phyloP scores from a whole-genome alignment of 1,284 basidiomycete species.

The Athelia sp. region DNA sequence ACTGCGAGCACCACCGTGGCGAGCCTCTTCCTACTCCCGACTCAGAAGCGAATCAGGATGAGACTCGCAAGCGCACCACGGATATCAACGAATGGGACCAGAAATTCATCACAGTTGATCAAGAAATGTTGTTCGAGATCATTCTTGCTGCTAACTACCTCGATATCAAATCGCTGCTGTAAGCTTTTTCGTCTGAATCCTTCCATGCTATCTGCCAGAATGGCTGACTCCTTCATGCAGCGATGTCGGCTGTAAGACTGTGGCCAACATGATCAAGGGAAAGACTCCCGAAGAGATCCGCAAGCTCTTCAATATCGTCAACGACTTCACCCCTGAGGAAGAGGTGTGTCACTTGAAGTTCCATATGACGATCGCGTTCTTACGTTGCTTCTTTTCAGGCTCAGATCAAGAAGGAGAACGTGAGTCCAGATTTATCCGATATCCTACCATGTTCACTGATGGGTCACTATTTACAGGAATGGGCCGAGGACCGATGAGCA shows the following conservation, averaged over 20 bases:
- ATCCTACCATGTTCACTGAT: slow-evolving; percentile 8
- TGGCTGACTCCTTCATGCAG: slow-evolving; percentile 34
- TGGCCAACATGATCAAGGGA: slow-evolving; percentile 99
- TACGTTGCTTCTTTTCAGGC: slow-evolving; percentile 45
- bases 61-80: slow-evolving; percentile 94
- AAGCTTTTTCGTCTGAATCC: slow-evolving; percentile 24
- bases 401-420: slow-evolving; percentile 99
- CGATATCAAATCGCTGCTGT: slow-evolving; percentile 99
- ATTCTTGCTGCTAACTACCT: slow-evolving; percentile 99
- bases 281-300: slow-evolving; percentile 96
- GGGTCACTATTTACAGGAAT: slow-evolving; percentile 52
- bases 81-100: slow-evolving; percentile 99
- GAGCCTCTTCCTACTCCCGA: slow-evolving; percentile 92
- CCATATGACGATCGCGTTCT: slow-evolving; percentile 6
- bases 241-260: slow-evolving; percentile 99
- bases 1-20: slow-evolving; percentile 97
- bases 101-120: slow-evolving; percentile 96
- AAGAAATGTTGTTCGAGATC: slow-evolving; percentile 98
- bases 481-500: slow-evolving; percentile 77
- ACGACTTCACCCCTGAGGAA: slow-evolving; percentile 99
- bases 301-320: slow-evolving; percentile 95
- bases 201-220: background rate
- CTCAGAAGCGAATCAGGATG: slow-evolving; percentile 78
- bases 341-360: slow-evolving; percentile 54
- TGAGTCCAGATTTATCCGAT: slow-evolving; percentile 32